A percentile compares a stretch with the other conserved stretches of the same genome.
These are phyloP conservation scores for Termitomyces sp. DNA, from an alignment of 768 basidiomycete species.

Conservation along the genomic window DNA sequence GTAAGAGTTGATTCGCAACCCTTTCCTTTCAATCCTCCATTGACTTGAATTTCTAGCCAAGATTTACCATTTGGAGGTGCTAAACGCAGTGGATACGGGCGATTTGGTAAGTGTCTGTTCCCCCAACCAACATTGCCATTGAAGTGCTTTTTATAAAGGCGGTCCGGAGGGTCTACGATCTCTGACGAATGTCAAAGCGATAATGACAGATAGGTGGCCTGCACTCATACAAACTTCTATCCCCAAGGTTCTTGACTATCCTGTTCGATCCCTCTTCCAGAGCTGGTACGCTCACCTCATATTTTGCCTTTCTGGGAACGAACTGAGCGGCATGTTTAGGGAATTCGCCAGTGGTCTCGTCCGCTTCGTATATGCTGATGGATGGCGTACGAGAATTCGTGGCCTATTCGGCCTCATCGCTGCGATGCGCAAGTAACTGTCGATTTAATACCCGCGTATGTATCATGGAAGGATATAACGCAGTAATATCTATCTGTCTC, in stretches of 20 bases:
- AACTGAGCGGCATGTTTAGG: conserved; percentile 25
- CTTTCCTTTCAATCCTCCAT: neutral
- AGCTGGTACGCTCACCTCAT: conserved; percentile 58
- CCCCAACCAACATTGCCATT: conserved; percentile 5
- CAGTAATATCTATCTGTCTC: neutral
- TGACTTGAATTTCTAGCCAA: conserved; percentile 43
- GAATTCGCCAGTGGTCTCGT: conserved; percentile 48
- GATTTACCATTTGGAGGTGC: conserved; percentile 94
- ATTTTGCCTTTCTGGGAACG: neutral
- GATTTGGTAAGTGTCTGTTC: conserved; percentile 63
- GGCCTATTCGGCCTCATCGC: conserved; percentile 37
- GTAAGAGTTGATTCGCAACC: conserved; percentile 32
- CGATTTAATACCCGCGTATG: neutral
- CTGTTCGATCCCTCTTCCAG: conserved; percentile 63
- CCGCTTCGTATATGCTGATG: conserved; percentile 49
- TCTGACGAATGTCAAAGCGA: conserved; percentile 84
- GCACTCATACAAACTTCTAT: conserved; percentile 80
- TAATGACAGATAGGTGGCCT: conserved; percentile 85
- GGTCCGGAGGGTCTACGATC: conserved; percentile 92
- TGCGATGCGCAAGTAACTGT: conserved; percentile 28
- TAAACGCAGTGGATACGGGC: conserved; percentile 89
- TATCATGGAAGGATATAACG: neutral
- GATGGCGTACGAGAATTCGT: conserved; percentile 44
- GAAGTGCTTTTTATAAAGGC: conserved; percentile 41
- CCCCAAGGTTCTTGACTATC: conserved; percentile 84